A percentile compares a stretch with the other conserved stretches of the same genome.
Evolutionary conservation across 805 yeast genomes (phyloP).

Genomic region (Saccharomyces mikatae): DNA sequence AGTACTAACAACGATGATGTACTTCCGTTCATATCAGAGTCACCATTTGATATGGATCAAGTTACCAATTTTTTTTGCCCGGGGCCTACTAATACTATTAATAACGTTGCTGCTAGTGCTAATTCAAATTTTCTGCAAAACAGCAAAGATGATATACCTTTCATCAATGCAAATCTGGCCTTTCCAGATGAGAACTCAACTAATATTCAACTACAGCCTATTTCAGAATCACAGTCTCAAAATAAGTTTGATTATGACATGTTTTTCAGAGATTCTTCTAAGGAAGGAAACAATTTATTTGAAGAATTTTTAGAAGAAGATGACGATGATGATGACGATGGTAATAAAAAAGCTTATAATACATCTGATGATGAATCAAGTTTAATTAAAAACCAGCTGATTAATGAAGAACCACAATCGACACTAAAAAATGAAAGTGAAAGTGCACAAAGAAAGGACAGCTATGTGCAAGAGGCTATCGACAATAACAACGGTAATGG

Average conservation of each 20-base stretch:
- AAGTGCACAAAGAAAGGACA: background rate
- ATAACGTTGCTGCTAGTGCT: background rate
- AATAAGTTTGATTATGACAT: constrained; percentile 5
- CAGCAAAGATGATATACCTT: constrained; percentile 10
- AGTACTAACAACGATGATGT: background rate
- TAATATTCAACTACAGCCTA: constrained; percentile 1
- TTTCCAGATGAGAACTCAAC: constrained; percentile 21
- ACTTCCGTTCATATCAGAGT: background rate
- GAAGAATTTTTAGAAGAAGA: constrained; percentile 3
- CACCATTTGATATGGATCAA: background rate
- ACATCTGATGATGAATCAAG: background rate
- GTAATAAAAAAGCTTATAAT: constrained; percentile 1
- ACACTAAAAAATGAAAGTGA: constrained; percentile 1
- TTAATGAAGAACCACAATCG: constrained; percentile 11
- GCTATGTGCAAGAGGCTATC: background rate
- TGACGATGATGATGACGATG: constrained; percentile 10
- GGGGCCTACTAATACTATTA: background rate
- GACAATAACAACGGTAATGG: constrained; percentile 20
- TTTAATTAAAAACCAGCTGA: constrained; percentile 3
- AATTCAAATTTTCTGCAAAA: background rate
- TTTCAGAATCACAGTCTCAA: background rate
- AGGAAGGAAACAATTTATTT: constrained; percentile 2
- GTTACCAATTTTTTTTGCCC: background rate
- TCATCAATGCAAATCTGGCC: constrained; percentile 25
- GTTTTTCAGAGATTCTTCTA: constrained; percentile 11